Conservation (phyloP, 176 grass and related monocot species). For the Rhipidocladum racemiflorum region DNA sequence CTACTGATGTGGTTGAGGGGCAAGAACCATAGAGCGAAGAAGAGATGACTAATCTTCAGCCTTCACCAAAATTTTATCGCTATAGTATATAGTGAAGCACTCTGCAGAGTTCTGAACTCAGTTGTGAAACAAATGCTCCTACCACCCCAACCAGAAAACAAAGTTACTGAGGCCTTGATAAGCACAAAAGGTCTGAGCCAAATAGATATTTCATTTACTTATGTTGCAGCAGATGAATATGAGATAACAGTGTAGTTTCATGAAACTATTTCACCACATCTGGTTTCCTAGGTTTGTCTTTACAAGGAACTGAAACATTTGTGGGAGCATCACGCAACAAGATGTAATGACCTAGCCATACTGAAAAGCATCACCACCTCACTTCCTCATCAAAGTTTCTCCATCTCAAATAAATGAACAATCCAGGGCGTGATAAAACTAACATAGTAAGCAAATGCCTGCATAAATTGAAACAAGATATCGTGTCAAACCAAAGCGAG, state of each 20-base stretch:
- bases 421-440: conserved; percentile 5
- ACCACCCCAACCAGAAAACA: not conserved
- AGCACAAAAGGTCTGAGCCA: not conserved
- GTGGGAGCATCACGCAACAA: not conserved
- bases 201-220: conserved; percentile 1
- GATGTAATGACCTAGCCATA: not conserved
- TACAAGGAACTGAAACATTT: not conserved
- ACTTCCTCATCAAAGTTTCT: not conserved
- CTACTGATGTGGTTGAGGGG: not conserved
- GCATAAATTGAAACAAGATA: not conserved
- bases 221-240: not conserved
- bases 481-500: not conserved
- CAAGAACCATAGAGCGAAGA: not conserved
- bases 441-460: not conserved
- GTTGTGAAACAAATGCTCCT: not conserved
- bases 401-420: not conserved
- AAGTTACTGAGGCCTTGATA: not conserved
- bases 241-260: not conserved
- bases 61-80: not conserved
- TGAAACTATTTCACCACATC: not conserved
- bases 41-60: not conserved
- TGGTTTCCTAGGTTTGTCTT: not conserved
- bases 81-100: not conserved
- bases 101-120: not conserved
- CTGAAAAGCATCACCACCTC: not conserved